These are phyloP conservation scores for Chlamydomonas asymmetrica DNA, from an alignment of 139 green algal species.

Conservation along the genomic window DNA sequence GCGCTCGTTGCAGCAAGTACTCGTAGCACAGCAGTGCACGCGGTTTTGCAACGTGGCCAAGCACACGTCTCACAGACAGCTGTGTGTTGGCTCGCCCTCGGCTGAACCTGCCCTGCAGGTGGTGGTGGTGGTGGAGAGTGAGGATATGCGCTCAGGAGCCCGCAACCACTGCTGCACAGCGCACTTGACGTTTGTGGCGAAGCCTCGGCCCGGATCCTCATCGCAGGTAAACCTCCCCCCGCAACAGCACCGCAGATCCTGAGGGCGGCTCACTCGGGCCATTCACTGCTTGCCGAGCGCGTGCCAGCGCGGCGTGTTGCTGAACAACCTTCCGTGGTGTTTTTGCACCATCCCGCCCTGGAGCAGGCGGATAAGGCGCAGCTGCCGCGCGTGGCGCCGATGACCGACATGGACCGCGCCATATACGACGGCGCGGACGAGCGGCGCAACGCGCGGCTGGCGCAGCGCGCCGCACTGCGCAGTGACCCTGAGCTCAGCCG, in stretches of 20 bases:
- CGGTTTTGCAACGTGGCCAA: too few relatives aligned
- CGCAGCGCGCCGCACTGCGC: slow-evolving; percentile 12
- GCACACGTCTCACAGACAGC: too few relatives aligned
- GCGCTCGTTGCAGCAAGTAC: background rate
- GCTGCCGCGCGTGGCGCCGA: slow-evolving; percentile 54
- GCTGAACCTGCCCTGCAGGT: too few relatives aligned
- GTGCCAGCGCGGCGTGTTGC: too few relatives aligned
- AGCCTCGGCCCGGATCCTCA: background rate
- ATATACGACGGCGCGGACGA: slow-evolving; percentile 54
- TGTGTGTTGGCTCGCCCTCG: too few relatives aligned
- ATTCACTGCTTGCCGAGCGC: background rate
- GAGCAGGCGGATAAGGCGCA: background rate
- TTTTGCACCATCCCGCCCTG: too few relatives aligned
- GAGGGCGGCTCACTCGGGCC: background rate
- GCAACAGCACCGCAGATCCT: background rate
- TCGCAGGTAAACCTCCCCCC: too few relatives aligned
- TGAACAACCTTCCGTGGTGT: too few relatives aligned
- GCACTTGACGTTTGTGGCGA: slow-evolving; percentile 80
- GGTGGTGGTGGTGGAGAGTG: slow-evolving; percentile 72
- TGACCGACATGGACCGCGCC: slow-evolving; percentile 17
- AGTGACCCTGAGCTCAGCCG: slow-evolving; percentile 11
- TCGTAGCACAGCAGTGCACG: too few relatives aligned
- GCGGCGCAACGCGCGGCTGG: slow-evolving; percentile 51
- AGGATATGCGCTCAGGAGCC: slow-evolving; percentile 68
- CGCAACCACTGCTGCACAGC: slow-evolving; percentile 80